Evolutionary conservation across 129 eudicot species (phyloP), one percentile per base, ranked within the genome.

Genomic region (Flaveria trinervia): DNA sequence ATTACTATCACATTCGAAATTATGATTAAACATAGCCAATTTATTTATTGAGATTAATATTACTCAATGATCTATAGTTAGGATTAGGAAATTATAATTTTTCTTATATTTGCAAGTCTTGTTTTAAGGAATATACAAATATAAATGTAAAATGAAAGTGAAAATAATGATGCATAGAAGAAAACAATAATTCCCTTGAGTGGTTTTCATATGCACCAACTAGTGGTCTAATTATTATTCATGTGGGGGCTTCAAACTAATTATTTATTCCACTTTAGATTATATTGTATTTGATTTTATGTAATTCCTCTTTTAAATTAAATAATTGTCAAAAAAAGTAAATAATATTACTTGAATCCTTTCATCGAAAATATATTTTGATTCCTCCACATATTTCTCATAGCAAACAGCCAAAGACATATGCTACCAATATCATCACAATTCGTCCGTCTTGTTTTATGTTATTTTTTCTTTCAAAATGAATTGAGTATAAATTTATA

Each of bases 361-460:
- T 46, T 75, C 33, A 9, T 74, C 46, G 16, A 39, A 61, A 15
- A 46, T 18, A 13, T 26, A 50, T 6, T 76, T 65, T 65, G 66
- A 30, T 64, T 48, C 65, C 41, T 49, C 48, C 54, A 65, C 72
- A 65, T 33, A 67, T 68, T 66, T 77, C 67, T 55, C 20, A 10
- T 10, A 15, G 28, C 68, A 77, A 77, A 77, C 69, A 41, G 71
- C 75, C 81, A 77, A 77, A 77, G 13, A 18, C 12, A 68, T 16
- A 68, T 16, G 75, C 44, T 55, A 52, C 55, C 26, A 54, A 77
- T 55, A 7, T 66, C 44, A 76, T 76, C 74, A 51, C 73, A 66
- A 39, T 12, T 2, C 13, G 4, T 26, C 16, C 10, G 28, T 26
- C 18, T 26, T 61, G 67, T 25, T 60, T 8, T 57, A 23, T 22